Evolutionary conservation across 129 eudicot genomes (phyloP).

Genomic region (sunflower (Helianthus annuus)): DNA sequence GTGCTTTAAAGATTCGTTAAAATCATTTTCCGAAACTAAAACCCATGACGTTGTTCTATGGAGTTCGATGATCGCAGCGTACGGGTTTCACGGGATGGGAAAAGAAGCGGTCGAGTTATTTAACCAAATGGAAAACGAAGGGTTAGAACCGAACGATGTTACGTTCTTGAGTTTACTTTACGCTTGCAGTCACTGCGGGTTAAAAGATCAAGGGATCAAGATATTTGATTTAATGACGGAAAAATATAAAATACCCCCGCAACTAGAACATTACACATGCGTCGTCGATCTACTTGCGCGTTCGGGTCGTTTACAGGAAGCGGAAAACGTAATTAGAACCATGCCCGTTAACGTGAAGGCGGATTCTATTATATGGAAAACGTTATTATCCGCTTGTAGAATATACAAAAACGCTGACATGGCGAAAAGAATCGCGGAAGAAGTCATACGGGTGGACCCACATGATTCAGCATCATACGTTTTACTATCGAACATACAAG

Average conservation of each 20-base stretch:
- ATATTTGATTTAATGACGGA: slow-evolving; percentile 55
- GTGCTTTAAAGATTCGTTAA: slow-evolving; percentile 66
- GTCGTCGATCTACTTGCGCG: slow-evolving; percentile 85
- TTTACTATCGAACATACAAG: slow-evolving; percentile 72
- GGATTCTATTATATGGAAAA: slow-evolving; percentile 82
- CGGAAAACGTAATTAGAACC: slow-evolving; percentile 58
- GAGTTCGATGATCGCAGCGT: slow-evolving; percentile 80
- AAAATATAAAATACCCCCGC: slow-evolving; percentile 59
- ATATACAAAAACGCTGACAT: slow-evolving; percentile 71
- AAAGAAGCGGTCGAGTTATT: slow-evolving; percentile 62
- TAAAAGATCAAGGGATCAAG: slow-evolving; percentile 73
- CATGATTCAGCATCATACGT: slow-evolving; percentile 77
- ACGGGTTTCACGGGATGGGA: slow-evolving; percentile 91
- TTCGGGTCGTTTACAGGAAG: slow-evolving; percentile 71
- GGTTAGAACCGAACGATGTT: slow-evolving; percentile 57
- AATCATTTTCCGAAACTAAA: slow-evolving; percentile 54
- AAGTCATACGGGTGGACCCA: slow-evolving; percentile 64
- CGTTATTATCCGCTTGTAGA: slow-evolving; percentile 75
- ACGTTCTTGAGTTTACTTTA: slow-evolving; percentile 87
- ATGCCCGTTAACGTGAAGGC: slow-evolving; percentile 63
- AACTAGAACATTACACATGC: slow-evolving; percentile 74
- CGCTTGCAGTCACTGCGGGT: slow-evolving; percentile 85
- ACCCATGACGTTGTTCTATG: slow-evolving; percentile 57
- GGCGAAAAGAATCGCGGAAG: slow-evolving; percentile 69
- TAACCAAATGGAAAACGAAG: slow-evolving; percentile 55